phyloP scores from a whole-genome alignment of 139 green algal species.

The Trebouxia sp. region DNA sequence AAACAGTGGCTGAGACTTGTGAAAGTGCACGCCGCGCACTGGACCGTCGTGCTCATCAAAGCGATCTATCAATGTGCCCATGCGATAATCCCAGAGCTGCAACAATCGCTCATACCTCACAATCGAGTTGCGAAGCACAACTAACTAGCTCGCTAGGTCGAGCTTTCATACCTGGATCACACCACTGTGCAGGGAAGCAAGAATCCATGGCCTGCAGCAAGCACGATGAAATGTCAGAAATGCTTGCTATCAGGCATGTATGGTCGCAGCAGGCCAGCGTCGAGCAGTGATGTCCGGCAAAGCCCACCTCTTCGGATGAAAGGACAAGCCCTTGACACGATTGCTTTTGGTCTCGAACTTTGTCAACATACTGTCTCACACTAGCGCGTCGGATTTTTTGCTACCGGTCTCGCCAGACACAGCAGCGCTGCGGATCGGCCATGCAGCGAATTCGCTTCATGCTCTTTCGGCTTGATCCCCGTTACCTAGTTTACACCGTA shows the following conservation, averaged over 20 bases:
- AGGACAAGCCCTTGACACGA: constrained; percentile 96
- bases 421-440: constrained; percentile 11
- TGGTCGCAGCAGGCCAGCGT: no score
- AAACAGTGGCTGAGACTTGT: constrained; percentile 97
- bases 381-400: no score
- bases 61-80: constrained; percentile 99
- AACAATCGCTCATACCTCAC: neutral
- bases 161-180: constrained; percentile 88
- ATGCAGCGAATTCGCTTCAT: neutral
- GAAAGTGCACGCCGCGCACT: constrained; percentile 97
- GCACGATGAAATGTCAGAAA: neutral
- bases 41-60: constrained; percentile 99
- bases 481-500: neutral
- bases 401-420: constrained; percentile 9
- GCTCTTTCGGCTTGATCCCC: neutral
- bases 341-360: constrained; percentile 98
- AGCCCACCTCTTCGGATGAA: constrained; percentile 93
- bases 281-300: constrained; percentile 1
- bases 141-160: neutral
- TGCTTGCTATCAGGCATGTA: no score
- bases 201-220: constrained; percentile 91
- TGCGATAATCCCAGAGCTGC: constrained; percentile 99
- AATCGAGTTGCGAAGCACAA: neutral
- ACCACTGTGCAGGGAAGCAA: constrained; percentile 97
- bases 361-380: constrained; percentile 55